A percentile compares a stretch with the other conserved stretches of the same genome.
Conservation (phyloP, 345 rosid species). For the Gossypium arboreum region DNA sequence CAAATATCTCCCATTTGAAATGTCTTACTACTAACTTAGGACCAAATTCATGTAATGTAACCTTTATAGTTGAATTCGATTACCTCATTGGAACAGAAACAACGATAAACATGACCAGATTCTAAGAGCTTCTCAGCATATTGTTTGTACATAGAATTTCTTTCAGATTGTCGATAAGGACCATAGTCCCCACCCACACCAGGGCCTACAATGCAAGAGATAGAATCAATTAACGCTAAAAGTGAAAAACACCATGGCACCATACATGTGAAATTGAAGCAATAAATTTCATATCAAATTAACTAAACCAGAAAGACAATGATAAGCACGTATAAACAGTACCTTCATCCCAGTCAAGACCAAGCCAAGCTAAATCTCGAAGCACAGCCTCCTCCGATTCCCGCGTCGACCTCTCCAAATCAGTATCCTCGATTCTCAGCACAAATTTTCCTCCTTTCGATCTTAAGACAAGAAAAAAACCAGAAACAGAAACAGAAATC, state of each 20-base stretch:
- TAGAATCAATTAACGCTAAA: background rate
- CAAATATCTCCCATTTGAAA: background rate
- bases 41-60: background rate
- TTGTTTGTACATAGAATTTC: slow-evolving; percentile 74
- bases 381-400: slow-evolving; percentile 94
- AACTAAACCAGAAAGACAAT: background rate
- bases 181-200: slow-evolving; percentile 73
- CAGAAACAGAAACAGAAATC: background rate
- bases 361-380: slow-evolving; percentile 84
- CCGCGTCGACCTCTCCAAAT: slow-evolving; percentile 84
- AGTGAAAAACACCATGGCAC: background rate
- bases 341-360: slow-evolving; percentile 98
- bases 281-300: background rate
- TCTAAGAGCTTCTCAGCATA: slow-evolving; percentile 73
- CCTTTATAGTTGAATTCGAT: background rate
- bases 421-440: slow-evolving; percentile 89
- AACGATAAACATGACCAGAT: slow-evolving; percentile 83
- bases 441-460: slow-evolving; percentile 90
- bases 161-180: slow-evolving; percentile 88
- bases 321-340: background rate
- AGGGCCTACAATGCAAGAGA: background rate
- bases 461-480: slow-evolving; percentile 27
- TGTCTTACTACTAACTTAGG: background rate
- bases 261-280: background rate
- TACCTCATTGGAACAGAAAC: slow-evolving; percentile 90